Percentiles rank a stretch among this genome's conserved stretches.
These are phyloP conservation scores for Enteropsectra breve DNA, from an alignment of 371 early-diverging fungal species.

Conservation along the genomic window DNA sequence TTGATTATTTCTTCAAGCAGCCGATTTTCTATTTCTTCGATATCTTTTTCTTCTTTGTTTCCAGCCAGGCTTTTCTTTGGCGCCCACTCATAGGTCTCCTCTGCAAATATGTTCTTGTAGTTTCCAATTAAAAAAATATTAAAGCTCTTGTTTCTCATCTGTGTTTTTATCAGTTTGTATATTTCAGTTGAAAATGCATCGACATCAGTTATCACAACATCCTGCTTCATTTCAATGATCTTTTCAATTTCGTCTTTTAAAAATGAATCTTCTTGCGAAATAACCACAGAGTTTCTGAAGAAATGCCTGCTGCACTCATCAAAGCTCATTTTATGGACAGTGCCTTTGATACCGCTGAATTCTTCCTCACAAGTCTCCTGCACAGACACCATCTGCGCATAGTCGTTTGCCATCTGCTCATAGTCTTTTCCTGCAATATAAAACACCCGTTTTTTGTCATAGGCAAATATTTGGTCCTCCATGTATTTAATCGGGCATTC, in stretches of 20 bases:
- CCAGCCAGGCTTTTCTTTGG: no score
- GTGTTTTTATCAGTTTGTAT: conserved; percentile 26
- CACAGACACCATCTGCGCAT: no score
- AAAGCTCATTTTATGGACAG: neutral
- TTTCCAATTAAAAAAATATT: neutral
- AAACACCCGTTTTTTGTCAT: neutral
- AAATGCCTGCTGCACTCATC: no score
- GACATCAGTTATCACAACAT: conserved; percentile 12
- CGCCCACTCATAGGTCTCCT: neutral
- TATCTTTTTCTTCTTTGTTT: no score
- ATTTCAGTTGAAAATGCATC: conserved; percentile 15
- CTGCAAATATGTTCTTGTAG: neutral
- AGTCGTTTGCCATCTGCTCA: no score
- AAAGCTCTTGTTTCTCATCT: conserved; percentile 2
- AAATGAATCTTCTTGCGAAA: no score
- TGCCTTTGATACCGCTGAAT: neutral
- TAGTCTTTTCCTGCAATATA: neutral
- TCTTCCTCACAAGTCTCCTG: neutral
- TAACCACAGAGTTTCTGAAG: no score
- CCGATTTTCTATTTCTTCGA: no score
- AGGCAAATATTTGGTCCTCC: neutral
- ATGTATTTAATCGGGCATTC: neutral
- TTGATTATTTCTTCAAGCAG: no score
- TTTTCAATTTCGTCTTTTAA: no score
- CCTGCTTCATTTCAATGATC: no score